Percentiles rank a stretch among this genome's conserved stretches.
Conservation (phyloP, 352 stramenopile species). For the Phytophthora crassamura region DNA sequence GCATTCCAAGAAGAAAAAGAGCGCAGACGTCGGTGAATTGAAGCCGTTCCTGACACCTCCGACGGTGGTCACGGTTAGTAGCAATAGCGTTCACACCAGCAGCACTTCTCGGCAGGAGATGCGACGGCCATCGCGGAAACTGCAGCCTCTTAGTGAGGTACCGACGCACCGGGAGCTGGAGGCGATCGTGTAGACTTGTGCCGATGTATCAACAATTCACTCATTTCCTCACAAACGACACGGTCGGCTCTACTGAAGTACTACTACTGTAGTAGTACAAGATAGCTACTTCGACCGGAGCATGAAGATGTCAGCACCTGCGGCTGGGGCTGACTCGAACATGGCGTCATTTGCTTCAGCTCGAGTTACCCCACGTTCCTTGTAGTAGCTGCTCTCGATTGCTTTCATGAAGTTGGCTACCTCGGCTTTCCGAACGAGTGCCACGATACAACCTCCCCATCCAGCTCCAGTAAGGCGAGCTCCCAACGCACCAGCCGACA, state of each 20-base stretch:
- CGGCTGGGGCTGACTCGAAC: constrained; percentile 39
- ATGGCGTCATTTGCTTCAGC: constrained; percentile 24
- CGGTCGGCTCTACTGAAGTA: no score
- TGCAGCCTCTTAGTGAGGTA: constrained; percentile 23
- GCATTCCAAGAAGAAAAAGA: constrained; percentile 49
- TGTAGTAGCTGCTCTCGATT: constrained; percentile 49
- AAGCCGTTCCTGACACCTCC: constrained; percentile 50
- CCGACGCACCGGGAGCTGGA: constrained; percentile 20
- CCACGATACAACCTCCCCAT: constrained; percentile 84
- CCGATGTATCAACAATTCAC: constrained; percentile 27
- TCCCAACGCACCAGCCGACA: constrained; percentile 59
- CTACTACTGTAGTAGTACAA: no score
- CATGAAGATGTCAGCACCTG: constrained; percentile 45
- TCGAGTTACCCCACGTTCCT: constrained; percentile 15
- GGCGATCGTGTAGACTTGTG: constrained; percentile 33
- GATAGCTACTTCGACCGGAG: background rate
- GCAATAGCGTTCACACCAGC: constrained; percentile 34
- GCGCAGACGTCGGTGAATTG: constrained; percentile 26
- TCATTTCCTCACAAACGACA: no score
- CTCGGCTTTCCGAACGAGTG: constrained; percentile 49
- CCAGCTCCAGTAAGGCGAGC: constrained; percentile 82
- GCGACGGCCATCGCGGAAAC: constrained; percentile 22
- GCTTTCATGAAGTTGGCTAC: constrained; percentile 47
- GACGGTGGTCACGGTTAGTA: constrained; percentile 31
- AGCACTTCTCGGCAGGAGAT: constrained; percentile 34